Conservation (phyloP, 345 rosid genomes). For the Eucalyptus erythrocorys region DNA sequence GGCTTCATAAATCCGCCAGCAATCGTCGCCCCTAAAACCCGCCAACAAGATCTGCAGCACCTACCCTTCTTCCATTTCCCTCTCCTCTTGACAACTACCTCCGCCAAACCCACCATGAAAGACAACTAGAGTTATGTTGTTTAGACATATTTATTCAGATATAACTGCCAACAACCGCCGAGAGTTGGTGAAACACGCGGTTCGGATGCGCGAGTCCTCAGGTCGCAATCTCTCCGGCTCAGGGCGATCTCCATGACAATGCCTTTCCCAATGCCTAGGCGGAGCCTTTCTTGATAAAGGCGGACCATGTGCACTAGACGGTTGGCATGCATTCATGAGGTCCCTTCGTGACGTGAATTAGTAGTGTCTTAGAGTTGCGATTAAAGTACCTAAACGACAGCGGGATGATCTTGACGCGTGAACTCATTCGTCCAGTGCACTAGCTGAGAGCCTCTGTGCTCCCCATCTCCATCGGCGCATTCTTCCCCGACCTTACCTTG, state of each 20-base stretch:
- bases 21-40: not conserved
- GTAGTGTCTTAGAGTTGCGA: not conserved
- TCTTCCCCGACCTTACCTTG: constrained; percentile 24
- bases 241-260: not conserved
- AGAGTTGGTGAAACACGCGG: not conserved
- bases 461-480: not conserved
- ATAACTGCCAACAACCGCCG: not conserved
- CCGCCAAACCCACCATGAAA: not conserved
- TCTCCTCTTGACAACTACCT: too few species aligned
- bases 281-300: not conserved
- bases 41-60: too few species aligned
- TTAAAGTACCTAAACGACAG: constrained; percentile 34
- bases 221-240: not conserved
- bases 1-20: constrained; percentile 49
- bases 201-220: not conserved
- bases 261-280: not conserved
- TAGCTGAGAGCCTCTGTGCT: too few species aligned
- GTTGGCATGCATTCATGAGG: not conserved
- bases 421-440: constrained; percentile 25
- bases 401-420: constrained; percentile 44
- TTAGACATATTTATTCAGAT: not conserved
- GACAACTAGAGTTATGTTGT: not conserved
- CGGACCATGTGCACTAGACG: not conserved
- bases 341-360: not conserved
- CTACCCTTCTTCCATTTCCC: too few species aligned